Evolutionary conservation across 1,284 basidiomycete species (phyloP).

Genomic region (Ustilago trichophora): DNA sequence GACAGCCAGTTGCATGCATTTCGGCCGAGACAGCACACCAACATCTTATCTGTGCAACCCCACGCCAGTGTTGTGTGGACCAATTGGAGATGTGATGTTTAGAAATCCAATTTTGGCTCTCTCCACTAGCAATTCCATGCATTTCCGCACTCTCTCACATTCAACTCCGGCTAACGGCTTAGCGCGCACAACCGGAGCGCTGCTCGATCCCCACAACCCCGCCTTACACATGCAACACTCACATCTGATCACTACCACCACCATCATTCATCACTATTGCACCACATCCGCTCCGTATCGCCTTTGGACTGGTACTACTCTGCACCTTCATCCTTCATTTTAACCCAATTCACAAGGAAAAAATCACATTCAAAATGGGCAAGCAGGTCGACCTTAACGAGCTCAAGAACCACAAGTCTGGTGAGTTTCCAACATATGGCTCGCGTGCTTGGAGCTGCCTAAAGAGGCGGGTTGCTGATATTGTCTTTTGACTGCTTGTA

Average conservation of each 20-base stretch:
- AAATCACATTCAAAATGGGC: constrained; percentile 29
- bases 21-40: neutral
- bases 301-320: neutral
- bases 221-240: too few species aligned
- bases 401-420: constrained; percentile 59
- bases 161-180: constrained; percentile 28
- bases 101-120: constrained; percentile 34
- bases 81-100: constrained; percentile 27
- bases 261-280: constrained; percentile 7
- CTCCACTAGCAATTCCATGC: constrained; percentile 1
- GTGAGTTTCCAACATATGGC: constrained; percentile 43
- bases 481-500: too few species aligned
- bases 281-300: constrained; percentile 2
- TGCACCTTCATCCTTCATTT: constrained; percentile 6
- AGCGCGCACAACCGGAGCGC: constrained; percentile 15
- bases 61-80: neutral
- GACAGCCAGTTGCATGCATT: neutral
- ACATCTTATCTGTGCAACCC: neutral
- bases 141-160: constrained; percentile 12
- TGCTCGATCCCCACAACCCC: constrained; percentile 14
- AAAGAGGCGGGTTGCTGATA: too few species aligned
- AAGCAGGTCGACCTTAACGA: constrained; percentile 51
- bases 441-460: too few species aligned
- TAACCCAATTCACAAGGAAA: neutral
- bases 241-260: neutral